Evolutionary conservation across 2,329 filamentous ascomycete species (phyloP), one percentile per base, ranked within the genome.

Genomic region (Aspergillus fumigatiaffinis): DNA sequence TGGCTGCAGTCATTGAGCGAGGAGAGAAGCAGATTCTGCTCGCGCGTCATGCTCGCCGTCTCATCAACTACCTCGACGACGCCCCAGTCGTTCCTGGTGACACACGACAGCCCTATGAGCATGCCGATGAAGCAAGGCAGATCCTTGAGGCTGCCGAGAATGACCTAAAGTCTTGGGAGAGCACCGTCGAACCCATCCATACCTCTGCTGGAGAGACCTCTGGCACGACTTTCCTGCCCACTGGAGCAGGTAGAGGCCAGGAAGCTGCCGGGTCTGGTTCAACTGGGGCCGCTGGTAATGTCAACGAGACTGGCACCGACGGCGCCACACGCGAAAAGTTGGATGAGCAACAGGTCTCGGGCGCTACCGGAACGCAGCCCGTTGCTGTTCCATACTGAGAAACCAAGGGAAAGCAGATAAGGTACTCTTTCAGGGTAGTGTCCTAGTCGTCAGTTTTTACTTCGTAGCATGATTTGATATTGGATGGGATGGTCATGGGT

Each of bases 21-120:
- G 92, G 92, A 25, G 94, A 97, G 80, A 97, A 97, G 79, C 94
- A 99, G 73, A 90, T 93, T 67, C 90, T 99, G 59, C 84, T 99
- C 17, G 93, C 94, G 56, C 90, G 90, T 68, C 92, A 97, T 72
- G 93, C 92, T 21, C 89, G 91, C 54, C 87, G 91, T 47, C 84
- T 99, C 38, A 75, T 99, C 55, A 87, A 89, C 65, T 84, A 96
- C 42, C 84, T 99, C 10, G 94, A 99, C 67, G 93, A 97, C 72
- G 88, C 87, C 0, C 91, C 94, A 0, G 86, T 97, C 29, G 88
- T 96, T 0, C 93, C 93, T 1, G 94, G 94, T 50, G 91, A 97
- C 71, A 74, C 81, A 17, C 87, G 88, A 52, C 80, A 82, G n/a
- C 75, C 82, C 0, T 97, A 94, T 71, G 79, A 84, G 38, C 78